These are phyloP conservation scores for Ophiocordyceps camponoti-saundersi DNA, from an alignment of 2,329 filamentous ascomycete genomes.

Conservation along the genomic window DNA sequence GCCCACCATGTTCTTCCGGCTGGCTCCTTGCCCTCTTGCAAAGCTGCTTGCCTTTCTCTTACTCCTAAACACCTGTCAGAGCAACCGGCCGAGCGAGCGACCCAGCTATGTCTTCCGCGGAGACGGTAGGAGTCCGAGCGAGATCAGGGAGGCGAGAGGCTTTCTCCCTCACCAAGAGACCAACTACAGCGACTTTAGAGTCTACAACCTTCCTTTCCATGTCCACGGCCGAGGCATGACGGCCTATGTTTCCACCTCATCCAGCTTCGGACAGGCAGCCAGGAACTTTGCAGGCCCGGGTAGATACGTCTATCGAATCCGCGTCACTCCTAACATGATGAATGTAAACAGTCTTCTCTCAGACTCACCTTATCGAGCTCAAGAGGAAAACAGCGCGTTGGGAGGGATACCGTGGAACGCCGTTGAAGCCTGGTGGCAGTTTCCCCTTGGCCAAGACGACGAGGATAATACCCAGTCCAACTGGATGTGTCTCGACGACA, in stretches of 20 bases:
- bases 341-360: not conserved
- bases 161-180: not conserved
- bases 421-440: not conserved
- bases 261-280: not conserved
- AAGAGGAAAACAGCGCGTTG: not conserved
- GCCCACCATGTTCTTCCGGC: not conserved
- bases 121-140: not conserved
- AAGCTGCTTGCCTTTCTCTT: not conserved
- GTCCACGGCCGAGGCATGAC: not conserved
- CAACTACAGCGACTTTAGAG: not conserved
- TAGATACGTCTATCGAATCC: not conserved
- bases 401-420: not conserved
- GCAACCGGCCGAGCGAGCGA: not conserved
- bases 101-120: not conserved
- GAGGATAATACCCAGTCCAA: not conserved
- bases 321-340: not conserved
- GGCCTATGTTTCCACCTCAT: not conserved
- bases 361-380: not conserved
- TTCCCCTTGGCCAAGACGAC: not conserved
- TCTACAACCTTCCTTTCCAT: not conserved
- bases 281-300: not conserved
- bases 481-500: not conserved
- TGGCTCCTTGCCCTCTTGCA: not conserved
- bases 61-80: not conserved
- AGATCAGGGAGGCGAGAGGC: not conserved